Evolutionary conservation across 768 basidiomycete species (phyloP), one percentile per base, ranked within the genome.

Genomic region (Auricularia sp.): DNA sequence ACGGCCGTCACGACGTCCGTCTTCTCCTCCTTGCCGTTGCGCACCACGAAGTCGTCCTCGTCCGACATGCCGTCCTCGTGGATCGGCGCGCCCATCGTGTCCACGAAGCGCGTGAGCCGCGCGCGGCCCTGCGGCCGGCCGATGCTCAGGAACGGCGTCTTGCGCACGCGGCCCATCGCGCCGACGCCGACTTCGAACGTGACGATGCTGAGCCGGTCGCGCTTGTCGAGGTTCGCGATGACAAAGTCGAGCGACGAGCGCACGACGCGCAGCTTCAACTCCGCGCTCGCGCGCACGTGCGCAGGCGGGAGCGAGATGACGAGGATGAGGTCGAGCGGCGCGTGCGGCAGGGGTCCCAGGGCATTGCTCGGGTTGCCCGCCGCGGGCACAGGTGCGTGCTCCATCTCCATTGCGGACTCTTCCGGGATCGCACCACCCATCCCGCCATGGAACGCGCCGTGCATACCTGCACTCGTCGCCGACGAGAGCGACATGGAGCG

Each of bases 1-100:
- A 98, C 92, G n/a, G 95, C 97, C 11, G 95, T 96, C 29, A 98
- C 93, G 18, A 99, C 96, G 74, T 97, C 96, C 34, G 92, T 92
- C 76, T 94, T 91, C 75, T 98, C 95, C 18, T 98, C 95, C 72
- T 88, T 88, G 65, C 85, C 85, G 14, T 85, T 85, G 66, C 86
- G 80, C 21, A 91, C 84, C 73, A 88, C 74, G 67, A 84, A 84
- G 66, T 83, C 81, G 68, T 86, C 85, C 66, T 87, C 87, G 56
- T 80, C 66, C 36, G 61, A 29, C 14, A 67, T 67, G 33, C 64
- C 65, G 1, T 58, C 18, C 74, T 70, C 75, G 66, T 35, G 7
- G 8, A 63, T 36, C 23, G 16, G 18, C 14, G 71, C 71, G 21
- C 77, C 78, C 16, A 91, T 82, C 68, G 86, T 85, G 62, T 92